Percentiles rank a stretch among this genome's conserved stretches.
phyloP scores from a whole-genome alignment of 768 basidiomycete genomes.

The Filobasidium floriforme region DNA sequence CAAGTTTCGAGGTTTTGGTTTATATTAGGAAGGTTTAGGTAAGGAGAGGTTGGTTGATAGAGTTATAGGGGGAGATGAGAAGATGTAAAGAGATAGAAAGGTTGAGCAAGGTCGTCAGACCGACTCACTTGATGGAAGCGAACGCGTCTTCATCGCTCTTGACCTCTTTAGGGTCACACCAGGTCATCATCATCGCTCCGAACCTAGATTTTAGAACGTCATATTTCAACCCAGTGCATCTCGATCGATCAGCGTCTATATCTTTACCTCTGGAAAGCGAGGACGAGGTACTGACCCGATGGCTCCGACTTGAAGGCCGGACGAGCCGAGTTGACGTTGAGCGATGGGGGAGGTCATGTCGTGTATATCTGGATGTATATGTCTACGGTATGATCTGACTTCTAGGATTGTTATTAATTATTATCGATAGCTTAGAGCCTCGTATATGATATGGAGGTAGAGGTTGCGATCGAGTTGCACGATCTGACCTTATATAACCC shows the following conservation, averaged over 20 bases:
- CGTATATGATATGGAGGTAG: too few relatives aligned
- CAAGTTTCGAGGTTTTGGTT: too few relatives aligned
- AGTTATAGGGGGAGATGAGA: not conserved
- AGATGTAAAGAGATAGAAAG: not conserved
- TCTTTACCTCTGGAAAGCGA: not conserved
- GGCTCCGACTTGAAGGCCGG: slow-evolving; percentile 20
- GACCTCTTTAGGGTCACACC: slow-evolving; percentile 48
- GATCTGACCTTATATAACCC: too few relatives aligned
- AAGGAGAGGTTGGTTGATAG: not conserved
- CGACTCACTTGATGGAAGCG: slow-evolving; percentile 55
- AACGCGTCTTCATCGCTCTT: slow-evolving; percentile 56
- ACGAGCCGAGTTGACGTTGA: slow-evolving; percentile 19
- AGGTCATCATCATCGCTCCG: slow-evolving; percentile 59
- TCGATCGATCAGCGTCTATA: not conserved
- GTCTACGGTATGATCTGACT: not conserved
- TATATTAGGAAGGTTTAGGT: too few relatives aligned
- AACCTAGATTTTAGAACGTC: too few relatives aligned
- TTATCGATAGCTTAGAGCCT: too few relatives aligned
- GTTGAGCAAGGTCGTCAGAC: slow-evolving; percentile 8
- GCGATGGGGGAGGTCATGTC: slow-evolving; percentile 17
- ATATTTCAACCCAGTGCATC: too few relatives aligned
- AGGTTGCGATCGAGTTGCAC: too few relatives aligned
- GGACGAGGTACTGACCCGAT: slow-evolving; percentile 16
- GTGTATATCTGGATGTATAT: not conserved
- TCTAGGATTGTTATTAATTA: not conserved